Evolutionary conservation across 345 rosid species (phyloP), one percentile per base, ranked within the genome.

Genomic region (Isatis tinctoria): DNA sequence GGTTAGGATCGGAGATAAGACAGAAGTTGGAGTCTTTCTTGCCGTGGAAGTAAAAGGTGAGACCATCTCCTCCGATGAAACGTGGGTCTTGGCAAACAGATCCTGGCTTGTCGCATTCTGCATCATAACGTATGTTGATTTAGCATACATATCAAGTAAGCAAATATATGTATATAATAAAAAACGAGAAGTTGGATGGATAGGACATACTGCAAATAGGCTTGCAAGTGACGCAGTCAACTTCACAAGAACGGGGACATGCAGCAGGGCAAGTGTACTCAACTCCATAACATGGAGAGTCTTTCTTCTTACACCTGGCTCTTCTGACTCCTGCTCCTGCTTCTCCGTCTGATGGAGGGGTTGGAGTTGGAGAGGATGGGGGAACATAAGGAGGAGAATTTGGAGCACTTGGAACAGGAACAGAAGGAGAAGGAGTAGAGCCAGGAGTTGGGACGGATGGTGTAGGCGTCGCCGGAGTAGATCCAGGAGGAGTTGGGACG

Each of bases 41-140:
- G 54, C 89, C 96, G 44, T 90, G 92, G 88, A 85, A 90, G 82
- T 87, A 90, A 78, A 87, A 88, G 73, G 93, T 82, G 27, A 84
- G 76, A 14, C 90, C 87, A 3, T 88, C 88, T 12, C 87, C 91
- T 14, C 88, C 89, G 10, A 87, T 75, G 83, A 90, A 90, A 33
- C 89, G 76, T 10, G 91, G 93, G 63, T 87, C 96, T 72, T 85
- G 85, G 72, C 91, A 85, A 7, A 85, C 85, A 5, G 87, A 86
- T 36, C 90, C 88, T 10, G 85, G 87, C 35, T 56, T 74, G 68
- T 86, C 86, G 7, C 96, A 87, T 12, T 73, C 90, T 86, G 80
- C 77, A 65, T 43, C 70, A 53, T 0, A 47, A 10, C 3, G 6
- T 43, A 10, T 4, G 2, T 36, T 30, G 11, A 54, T 2, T 56